Evolutionary conservation across 2,329 filamentous ascomycete species (phyloP).

Genomic region (Colletotrichum ledebouriae): DNA sequence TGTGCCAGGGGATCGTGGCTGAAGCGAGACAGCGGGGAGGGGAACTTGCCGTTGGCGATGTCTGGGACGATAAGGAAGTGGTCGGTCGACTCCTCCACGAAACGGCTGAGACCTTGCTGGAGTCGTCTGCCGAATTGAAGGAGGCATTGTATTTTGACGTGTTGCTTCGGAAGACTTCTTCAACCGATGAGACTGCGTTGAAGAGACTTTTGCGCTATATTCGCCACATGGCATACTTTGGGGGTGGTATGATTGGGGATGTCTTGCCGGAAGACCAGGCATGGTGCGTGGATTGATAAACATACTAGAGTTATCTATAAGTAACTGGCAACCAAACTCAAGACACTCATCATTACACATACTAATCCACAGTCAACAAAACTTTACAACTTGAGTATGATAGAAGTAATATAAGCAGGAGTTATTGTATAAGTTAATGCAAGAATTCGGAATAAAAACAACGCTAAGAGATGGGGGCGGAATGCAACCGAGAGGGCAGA

Average conservation of each 20-base stretch:
- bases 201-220: neutral
- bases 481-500: too few relatives aligned
- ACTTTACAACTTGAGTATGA: too few relatives aligned
- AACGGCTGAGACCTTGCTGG: slow-evolving; percentile 7
- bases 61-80: neutral
- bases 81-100: neutral
- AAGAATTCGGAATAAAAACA: too few relatives aligned
- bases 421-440: too few relatives aligned
- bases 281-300: slow-evolving; percentile 19
- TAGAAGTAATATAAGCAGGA: too few relatives aligned
- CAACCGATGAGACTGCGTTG: neutral
- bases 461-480: too few relatives aligned
- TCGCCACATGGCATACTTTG: slow-evolving; percentile 20
- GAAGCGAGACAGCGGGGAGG: slow-evolving; percentile 5
- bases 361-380: too few relatives aligned
- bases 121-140: neutral
- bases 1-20: slow-evolving; percentile 4
- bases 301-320: too few relatives aligned
- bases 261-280: neutral
- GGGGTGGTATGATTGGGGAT: slow-evolving; percentile 4
- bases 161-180: neutral
- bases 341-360: too few relatives aligned
- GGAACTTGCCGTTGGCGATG: neutral
- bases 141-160: slow-evolving; percentile 11
- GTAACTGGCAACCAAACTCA: too few relatives aligned